These are phyloP conservation scores for Cicer yamashitae DNA, from an alignment of 306 rosid species.

Conservation along the genomic window DNA sequence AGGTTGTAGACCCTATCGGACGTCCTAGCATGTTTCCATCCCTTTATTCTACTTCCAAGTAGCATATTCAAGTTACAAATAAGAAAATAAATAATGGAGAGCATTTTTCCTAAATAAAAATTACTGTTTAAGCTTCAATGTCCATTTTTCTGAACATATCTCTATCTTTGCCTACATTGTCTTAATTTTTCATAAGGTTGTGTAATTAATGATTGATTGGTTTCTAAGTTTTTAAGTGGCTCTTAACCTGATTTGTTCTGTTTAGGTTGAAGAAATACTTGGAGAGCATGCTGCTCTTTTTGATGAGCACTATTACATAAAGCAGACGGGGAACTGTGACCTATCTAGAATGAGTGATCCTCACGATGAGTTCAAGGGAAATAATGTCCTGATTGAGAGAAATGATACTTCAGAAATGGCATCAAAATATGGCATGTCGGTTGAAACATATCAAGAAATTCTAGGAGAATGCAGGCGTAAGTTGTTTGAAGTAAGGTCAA, in stretches of 20 bases:
- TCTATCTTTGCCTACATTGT: not conserved
- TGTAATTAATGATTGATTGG: conserved; percentile 10
- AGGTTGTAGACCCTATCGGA: not conserved
- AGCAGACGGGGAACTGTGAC: conserved; percentile 79
- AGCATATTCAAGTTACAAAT: not conserved
- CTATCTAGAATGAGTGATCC: conserved; percentile 92
- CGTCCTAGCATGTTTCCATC: not conserved
- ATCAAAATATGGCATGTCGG: conserved; percentile 66
- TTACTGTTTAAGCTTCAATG: not conserved
- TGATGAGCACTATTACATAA: conserved; percentile 77
- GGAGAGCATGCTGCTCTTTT: conserved; percentile 86
- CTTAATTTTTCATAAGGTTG: conserved; percentile 14
- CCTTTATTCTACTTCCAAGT: not conserved
- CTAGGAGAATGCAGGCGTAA: conserved; percentile 77
- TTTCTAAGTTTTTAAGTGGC: conserved; percentile 5
- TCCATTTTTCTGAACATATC: not conserved
- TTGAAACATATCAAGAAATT: conserved; percentile 70
- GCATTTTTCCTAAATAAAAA: not conserved
- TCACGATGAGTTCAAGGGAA: conserved; percentile 80
- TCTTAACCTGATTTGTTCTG: conserved; percentile 37
- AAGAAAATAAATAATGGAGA: not conserved
- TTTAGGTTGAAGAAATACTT: conserved; percentile 78
- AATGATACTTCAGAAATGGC: conserved; percentile 64
- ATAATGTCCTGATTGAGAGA: conserved; percentile 84
- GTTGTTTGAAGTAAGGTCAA: conserved; percentile 76